Percentiles rank a stretch among this genome's conserved stretches.
Conservation (phyloP, 176 grass and related monocot species). For the Rhipidocladum racemiflorum region DNA sequence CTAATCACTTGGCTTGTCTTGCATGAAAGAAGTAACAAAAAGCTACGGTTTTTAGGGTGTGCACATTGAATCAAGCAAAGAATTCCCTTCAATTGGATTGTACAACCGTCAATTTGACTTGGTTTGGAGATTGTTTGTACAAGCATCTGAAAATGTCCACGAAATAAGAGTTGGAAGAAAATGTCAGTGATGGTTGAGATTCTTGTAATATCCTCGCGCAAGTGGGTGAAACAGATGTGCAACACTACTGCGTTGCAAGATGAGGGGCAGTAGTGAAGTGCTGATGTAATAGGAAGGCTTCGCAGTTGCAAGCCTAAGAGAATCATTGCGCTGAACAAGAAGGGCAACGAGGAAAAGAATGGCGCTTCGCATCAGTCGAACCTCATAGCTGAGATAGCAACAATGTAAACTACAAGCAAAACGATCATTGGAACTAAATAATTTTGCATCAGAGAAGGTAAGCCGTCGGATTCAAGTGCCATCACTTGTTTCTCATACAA, state of each 20-base stretch:
- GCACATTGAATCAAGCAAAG: not conserved
- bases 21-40: not conserved
- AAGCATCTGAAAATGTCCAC: not conserved
- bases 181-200: not conserved
- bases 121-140: not conserved
- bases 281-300: not conserved
- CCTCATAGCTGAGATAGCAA: not conserved
- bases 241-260: not conserved
- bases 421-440: not conserved
- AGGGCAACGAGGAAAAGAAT: not conserved
- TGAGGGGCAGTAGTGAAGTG: not conserved
- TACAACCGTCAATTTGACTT: not conserved
- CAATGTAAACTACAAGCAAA: not conserved
- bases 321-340: not conserved
- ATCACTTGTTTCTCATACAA: not conserved
- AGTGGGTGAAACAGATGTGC: not conserved
- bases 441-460: constrained; percentile 4
- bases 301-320: not conserved
- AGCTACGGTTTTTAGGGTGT: not conserved
- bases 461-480: constrained; percentile 4
- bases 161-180: not conserved
- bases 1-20: not conserved
- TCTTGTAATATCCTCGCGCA: not conserved
- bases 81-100: constrained; percentile 25
- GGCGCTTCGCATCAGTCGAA: not conserved